These are phyloP conservation scores for Hypoxylon fragiforme DNA, from an alignment of 495 filamentous ascomycete species.

Conservation along the genomic window DNA sequence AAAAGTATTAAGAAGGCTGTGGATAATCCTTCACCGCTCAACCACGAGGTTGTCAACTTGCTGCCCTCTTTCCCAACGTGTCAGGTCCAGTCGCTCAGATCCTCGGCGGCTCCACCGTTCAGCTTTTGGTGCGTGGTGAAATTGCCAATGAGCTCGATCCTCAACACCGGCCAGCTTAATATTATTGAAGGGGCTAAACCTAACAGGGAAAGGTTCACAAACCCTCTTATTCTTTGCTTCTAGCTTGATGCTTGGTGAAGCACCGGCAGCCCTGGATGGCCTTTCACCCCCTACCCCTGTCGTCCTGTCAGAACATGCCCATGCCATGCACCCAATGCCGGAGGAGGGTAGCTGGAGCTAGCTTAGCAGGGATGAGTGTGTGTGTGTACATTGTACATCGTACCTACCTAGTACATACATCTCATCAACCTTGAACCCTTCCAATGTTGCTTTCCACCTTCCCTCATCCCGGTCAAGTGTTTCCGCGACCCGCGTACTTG, in stretches of 20 bases:
- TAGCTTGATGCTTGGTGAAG: slow-evolving; percentile 14
- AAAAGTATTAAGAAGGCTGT: slow-evolving; percentile 15
- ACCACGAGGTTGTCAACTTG: slow-evolving; percentile 26
- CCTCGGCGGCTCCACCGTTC: slow-evolving; percentile 35
- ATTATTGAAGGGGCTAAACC: slow-evolving; percentile 34
- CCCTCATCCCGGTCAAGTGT: slow-evolving; percentile 16
- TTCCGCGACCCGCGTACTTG: slow-evolving; percentile 32
- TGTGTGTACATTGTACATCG: slow-evolving; percentile 20
- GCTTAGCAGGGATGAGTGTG: slow-evolving; percentile 20
- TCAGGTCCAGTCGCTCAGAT: slow-evolving; percentile 38
- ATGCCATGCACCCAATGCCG: slow-evolving; percentile 27
- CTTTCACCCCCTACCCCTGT: slow-evolving; percentile 11
- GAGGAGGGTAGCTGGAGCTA: slow-evolving; percentile 13
- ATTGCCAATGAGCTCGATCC: slow-evolving; percentile 32
- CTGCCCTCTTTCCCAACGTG: slow-evolving; percentile 22
- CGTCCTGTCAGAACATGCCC: slow-evolving; percentile 18
- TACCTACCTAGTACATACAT: not conserved
- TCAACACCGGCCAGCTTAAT: slow-evolving; percentile 32
- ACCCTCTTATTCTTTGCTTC: slow-evolving; percentile 31
- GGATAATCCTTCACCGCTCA: slow-evolving; percentile 42
- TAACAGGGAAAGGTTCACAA: slow-evolving; percentile 33
- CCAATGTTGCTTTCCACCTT: slow-evolving; percentile 10
- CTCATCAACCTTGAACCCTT: slow-evolving; percentile 16
- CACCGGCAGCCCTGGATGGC: slow-evolving; percentile 26
- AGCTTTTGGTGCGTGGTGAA: slow-evolving; percentile 39